Conservation (phyloP, 257 asterid species). For the Scutellaria minor region DNA sequence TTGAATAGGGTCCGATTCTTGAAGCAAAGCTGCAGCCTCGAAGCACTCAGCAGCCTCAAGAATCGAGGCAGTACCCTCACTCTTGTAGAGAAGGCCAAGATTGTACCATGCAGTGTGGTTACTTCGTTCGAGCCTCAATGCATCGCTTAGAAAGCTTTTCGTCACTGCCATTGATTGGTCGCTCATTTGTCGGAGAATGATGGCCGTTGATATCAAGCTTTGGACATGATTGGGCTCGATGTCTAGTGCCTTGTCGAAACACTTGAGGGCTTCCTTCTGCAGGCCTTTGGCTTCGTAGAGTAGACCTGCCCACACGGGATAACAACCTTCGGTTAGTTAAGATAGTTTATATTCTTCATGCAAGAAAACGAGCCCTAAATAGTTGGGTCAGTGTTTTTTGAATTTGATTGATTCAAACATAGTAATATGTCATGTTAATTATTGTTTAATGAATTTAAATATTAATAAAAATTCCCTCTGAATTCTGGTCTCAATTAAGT, state of each 20-base stretch:
- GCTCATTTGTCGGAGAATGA: conserved; percentile 49
- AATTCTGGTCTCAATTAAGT: too few species aligned
- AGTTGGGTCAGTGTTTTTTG: too few species aligned
- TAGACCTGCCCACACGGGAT: conserved; percentile 49
- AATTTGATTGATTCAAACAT: too few species aligned
- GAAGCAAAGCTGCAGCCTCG: conserved; percentile 87
- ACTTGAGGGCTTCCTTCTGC: conserved; percentile 69
- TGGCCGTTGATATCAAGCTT: conserved; percentile 79
- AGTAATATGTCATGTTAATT: too few species aligned
- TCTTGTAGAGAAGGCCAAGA: conserved; percentile 79
- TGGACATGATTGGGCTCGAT: conserved; percentile 81
- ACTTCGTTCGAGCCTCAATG: conserved; percentile 78
- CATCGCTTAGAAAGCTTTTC: conserved; percentile 79
- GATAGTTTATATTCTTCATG: too few species aligned
- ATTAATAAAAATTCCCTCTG: too few species aligned
- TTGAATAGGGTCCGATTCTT: conserved; percentile 83
- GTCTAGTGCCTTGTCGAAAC: conserved; percentile 70
- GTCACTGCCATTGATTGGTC: conserved; percentile 63
- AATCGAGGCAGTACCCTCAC: conserved; percentile 43
- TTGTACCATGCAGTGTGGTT: conserved; percentile 83
- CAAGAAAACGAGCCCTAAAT: too few species aligned
- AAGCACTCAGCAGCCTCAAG: conserved; percentile 82
- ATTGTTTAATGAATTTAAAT: too few species aligned
- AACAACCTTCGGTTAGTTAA: too few species aligned
- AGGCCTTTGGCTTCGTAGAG: conserved; percentile 65